Evolutionary conservation across 768 basidiomycete species (phyloP).

Genomic region (Tulasnella sp.): DNA sequence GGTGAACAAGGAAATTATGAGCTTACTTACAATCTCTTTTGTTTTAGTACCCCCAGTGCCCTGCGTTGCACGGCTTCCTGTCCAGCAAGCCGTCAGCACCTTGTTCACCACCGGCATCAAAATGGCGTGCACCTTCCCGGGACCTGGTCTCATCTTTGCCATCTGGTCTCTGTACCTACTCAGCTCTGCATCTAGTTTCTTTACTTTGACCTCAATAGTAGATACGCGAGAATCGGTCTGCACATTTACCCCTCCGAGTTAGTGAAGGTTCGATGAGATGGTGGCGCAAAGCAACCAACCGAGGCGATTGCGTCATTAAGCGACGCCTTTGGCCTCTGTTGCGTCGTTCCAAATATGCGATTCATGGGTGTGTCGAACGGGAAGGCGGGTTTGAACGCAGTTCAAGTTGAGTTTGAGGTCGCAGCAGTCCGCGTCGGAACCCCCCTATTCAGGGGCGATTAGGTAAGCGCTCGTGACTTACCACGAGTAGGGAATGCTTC

Average conservation of each 20-base stretch:
- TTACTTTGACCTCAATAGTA: conserved; percentile 91
- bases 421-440: conserved; percentile 9
- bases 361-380: conserved; percentile 47
- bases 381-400: not conserved
- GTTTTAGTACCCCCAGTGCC: conserved; percentile 86
- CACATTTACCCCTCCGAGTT: not conserved
- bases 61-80: conserved; percentile 89
- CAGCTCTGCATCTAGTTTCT: conserved; percentile 92
- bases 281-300: conserved; percentile 40
- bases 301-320: conserved; percentile 91
- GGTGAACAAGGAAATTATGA: not conserved
- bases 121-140: conserved; percentile 67
- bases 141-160: conserved; percentile 84
- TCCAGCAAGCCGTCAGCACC: conserved; percentile 2
- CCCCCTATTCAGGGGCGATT: not conserved
- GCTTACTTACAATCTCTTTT: conserved; percentile 66
- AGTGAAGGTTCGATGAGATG: not conserved
- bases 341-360: conserved; percentile 72
- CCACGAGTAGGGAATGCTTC: no score
- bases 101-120: not conserved
- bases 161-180: conserved; percentile 91
- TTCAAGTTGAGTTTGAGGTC: conserved; percentile 8
- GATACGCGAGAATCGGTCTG: conserved; percentile 84
- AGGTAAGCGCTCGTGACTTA: not conserved
- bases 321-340: conserved; percentile 75